Evolutionary conservation across 345 rosid genomes (phyloP).

Genomic region (Populus alba): DNA sequence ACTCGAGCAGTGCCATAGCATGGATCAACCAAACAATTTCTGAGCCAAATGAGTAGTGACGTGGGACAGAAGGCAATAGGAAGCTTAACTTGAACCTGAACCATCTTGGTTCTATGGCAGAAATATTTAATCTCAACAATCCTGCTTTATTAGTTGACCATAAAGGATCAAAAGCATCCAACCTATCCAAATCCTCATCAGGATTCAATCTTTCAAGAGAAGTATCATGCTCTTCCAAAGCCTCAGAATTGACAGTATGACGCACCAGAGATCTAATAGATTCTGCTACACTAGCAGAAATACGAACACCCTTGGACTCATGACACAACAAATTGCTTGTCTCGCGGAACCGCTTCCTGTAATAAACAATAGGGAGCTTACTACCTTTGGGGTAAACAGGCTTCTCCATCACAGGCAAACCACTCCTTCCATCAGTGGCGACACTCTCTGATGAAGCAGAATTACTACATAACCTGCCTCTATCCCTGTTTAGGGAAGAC

Average conservation of each 20-base stretch:
- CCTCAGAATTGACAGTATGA: constrained; percentile 22
- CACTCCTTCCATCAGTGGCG: constrained; percentile 30
- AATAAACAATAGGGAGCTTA: constrained; percentile 69
- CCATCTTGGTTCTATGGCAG: constrained; percentile 31
- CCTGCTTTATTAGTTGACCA: constrained; percentile 41
- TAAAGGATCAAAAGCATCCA: not conserved
- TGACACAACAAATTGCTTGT: constrained; percentile 16
- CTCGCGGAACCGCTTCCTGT: constrained; percentile 68
- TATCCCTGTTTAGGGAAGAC: constrained; percentile 21
- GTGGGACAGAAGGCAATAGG: constrained; percentile 34
- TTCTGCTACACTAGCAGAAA: constrained; percentile 14
- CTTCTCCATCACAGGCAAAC: constrained; percentile 33
- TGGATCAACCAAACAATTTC: constrained; percentile 45
- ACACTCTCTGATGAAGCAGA: constrained; percentile 34
- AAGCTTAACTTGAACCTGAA: constrained; percentile 41
- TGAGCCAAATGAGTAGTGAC: constrained; percentile 25
- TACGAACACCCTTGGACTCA: constrained; percentile 20
- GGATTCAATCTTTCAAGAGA: constrained; percentile 29
- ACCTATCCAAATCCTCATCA: constrained; percentile 24
- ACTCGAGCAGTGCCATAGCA: constrained; percentile 43
- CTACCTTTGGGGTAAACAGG: constrained; percentile 33
- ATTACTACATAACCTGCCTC: constrained; percentile 27
- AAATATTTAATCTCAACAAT: constrained; percentile 33
- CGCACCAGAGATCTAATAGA: constrained; percentile 21
- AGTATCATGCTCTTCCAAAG: constrained; percentile 27